A percentile compares a stretch with the other conserved stretches of the same genome.
These are phyloP conservation scores for Galium porrigens DNA, from an alignment of 305 asterid species.

Conservation along the genomic window DNA sequence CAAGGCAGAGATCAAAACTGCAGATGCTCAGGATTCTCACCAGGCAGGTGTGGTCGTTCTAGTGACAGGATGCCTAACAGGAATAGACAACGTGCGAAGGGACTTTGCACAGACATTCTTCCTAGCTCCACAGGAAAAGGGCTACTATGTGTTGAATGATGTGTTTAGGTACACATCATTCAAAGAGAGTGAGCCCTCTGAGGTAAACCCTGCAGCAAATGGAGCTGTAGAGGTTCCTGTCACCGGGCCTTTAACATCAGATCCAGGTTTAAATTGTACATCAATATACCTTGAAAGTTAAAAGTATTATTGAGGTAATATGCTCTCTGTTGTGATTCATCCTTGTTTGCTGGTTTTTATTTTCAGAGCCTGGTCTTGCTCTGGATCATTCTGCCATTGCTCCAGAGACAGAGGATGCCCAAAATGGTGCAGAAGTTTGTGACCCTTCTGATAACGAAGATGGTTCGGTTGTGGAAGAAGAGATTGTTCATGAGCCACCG, in stretches of 20 bases:
- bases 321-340: background rate
- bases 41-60: conserved; percentile 53
- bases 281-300: background rate
- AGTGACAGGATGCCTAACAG: conserved; percentile 73
- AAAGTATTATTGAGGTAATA: background rate
- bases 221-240: conserved; percentile 26
- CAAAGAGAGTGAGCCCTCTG: conserved; percentile 33
- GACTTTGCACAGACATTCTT: conserved; percentile 65
- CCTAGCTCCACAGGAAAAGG: conserved; percentile 80
- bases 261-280: conserved; percentile 37
- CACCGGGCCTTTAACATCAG: conserved; percentile 23
- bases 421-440: conserved; percentile 29
- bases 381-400: conserved; percentile 38
- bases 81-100: conserved; percentile 42
- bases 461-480: conserved; percentile 29
- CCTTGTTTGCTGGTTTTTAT: conserved; percentile 18
- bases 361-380: conserved; percentile 49
- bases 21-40: conserved; percentile 60
- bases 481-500: conserved; percentile 32
- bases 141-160: conserved; percentile 63
- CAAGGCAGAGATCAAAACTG: conserved; percentile 68
- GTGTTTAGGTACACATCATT: conserved; percentile 52
- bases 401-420: conserved; percentile 29
- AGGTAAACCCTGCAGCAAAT: conserved; percentile 16
- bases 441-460: conserved; percentile 38